A percentile compares a stretch with the other conserved stretches of the same genome.
Conservation (phyloP, 2,329 filamentous ascomycete species). For the Ophiocordyceps sinensis region DNA sequence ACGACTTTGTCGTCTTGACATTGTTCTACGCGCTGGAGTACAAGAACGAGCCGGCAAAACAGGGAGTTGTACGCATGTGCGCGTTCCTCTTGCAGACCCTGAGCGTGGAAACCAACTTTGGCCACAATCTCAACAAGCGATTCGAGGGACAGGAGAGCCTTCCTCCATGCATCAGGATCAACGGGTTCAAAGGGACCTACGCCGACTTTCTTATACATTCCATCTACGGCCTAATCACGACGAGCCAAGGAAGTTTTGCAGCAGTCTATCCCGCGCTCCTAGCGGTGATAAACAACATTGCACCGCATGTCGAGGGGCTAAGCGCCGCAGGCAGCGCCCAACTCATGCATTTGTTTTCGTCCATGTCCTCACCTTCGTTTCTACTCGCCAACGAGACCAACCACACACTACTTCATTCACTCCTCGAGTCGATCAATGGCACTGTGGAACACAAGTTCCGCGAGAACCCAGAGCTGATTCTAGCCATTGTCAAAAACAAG, state of each 20-base stretch:
- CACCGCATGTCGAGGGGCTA: slow-evolving; percentile 67
- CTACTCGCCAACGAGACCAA: slow-evolving; percentile 86
- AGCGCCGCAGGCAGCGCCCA: slow-evolving; percentile 64
- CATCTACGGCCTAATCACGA: slow-evolving; percentile 81
- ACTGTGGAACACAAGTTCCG: slow-evolving; percentile 80
- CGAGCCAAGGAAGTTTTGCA: slow-evolving; percentile 77
- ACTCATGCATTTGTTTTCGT: slow-evolving; percentile 74
- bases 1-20: slow-evolving; percentile 83
- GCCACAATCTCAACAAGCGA: slow-evolving; percentile 72
- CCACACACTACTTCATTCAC: slow-evolving; percentile 61
- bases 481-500: slow-evolving; percentile 62
- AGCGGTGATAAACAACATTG: slow-evolving; percentile 86
- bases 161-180: slow-evolving; percentile 65
- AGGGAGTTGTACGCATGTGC: slow-evolving; percentile 91
- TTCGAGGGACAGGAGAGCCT: slow-evolving; percentile 85
- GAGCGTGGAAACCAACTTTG: slow-evolving; percentile 85
- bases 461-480: slow-evolving; percentile 68
- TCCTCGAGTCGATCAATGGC: slow-evolving; percentile 80
- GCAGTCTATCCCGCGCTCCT: slow-evolving; percentile 86
- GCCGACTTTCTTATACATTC: slow-evolving; percentile 92
- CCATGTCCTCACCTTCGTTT: slow-evolving; percentile 89
- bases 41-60: slow-evolving; percentile 71
- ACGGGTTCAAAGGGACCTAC: slow-evolving; percentile 78
- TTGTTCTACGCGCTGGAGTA: slow-evolving; percentile 89
- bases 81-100: slow-evolving; percentile 92